Evolutionary conservation across 192 early-diverging fungal genomes (phyloP), one percentile per base, ranked within the genome.

Genomic region (Coemansia sp.): DNA sequence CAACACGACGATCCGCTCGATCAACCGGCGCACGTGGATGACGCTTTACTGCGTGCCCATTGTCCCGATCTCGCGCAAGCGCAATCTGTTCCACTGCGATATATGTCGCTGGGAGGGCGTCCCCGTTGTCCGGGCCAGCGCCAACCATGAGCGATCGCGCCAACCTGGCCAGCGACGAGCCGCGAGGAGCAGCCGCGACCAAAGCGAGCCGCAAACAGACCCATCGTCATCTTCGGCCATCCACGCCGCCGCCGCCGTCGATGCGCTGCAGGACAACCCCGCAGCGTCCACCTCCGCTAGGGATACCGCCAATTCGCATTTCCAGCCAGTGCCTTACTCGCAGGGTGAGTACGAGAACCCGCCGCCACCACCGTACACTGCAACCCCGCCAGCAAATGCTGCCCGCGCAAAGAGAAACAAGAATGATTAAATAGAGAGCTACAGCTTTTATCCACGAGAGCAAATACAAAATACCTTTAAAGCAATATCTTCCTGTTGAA

Each of bases 61-160:
- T 8, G 46, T 73, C 35, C 76, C 76, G 41, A 70, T 74, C 23
- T 73, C 71, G 34, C 62, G 71, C 35, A 70, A 59, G n/a, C 70
- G 70, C 23, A 56, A 43, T 25, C 68, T 79, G 8, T 67, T 60
- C 20, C 76, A 74, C 48, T 79, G 76, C 49, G 71, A 67, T 43
- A 79, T 79, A 7, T 79, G 76, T 36, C 35, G 71, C 29, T 79
- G 76, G 76, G 76, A 79, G 19, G 76, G 76, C 7, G 43, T 70
- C 10, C 63, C 67, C 4, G 23, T 70, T 29, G 58, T 40, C 32
- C 57, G 34, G 10, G 63, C 65, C 43, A 63, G 41, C 25, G 59
- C 52, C 5, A 46, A 55, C 22, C 29, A 54, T 19, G 70, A 71
- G 49, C 49, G 23, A 25, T 25, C 49, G 49, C 49, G 49, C 49